phyloP scores from a whole-genome alignment of 371 early-diverging fungal genomes.

The Mortierella sp. region DNA sequence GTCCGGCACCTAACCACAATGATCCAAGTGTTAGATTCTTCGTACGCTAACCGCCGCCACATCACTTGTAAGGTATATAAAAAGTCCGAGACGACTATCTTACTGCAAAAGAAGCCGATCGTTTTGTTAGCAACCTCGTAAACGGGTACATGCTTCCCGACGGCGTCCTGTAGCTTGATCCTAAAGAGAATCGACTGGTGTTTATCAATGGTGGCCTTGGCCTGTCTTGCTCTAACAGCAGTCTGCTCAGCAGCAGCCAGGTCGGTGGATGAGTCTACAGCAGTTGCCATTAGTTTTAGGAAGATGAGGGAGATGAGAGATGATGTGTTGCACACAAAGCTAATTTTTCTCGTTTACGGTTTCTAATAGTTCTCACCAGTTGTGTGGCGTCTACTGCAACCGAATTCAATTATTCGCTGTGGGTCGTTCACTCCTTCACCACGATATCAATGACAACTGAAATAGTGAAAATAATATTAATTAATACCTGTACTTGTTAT shows the following conservation, averaged over 20 bases:
- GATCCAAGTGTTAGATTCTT: background rate
- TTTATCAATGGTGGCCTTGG: conserved; percentile 45
- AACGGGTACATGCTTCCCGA: conserved; percentile 47
- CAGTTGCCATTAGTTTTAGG: conserved; percentile 12
- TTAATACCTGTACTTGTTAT: too few species aligned
- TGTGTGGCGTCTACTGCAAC: too few species aligned
- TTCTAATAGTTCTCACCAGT: too few species aligned
- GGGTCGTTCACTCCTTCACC: too few species aligned
- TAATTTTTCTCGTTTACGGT: too few species aligned
- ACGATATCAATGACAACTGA: too few species aligned
- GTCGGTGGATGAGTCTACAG: conserved; percentile 11
- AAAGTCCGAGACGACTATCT: background rate
- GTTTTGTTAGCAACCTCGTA: conserved; percentile 49
- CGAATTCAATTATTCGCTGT: too few species aligned
- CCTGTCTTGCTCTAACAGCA: conserved; percentile 1
- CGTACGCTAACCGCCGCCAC: background rate
- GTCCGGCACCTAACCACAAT: conserved; percentile 33
- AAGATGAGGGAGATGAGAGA: background rate
- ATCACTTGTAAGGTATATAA: background rate
- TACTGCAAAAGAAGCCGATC: conserved; percentile 51
- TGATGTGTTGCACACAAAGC: background rate
- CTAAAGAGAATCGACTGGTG: conserved; percentile 45
- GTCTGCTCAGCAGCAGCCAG: conserved; percentile 3
- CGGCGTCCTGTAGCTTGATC: conserved; percentile 51
- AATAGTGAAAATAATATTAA: too few species aligned